phyloP scores from a whole-genome alignment of 148 eudicot species.

The Rhododendron griersonianum region DNA sequence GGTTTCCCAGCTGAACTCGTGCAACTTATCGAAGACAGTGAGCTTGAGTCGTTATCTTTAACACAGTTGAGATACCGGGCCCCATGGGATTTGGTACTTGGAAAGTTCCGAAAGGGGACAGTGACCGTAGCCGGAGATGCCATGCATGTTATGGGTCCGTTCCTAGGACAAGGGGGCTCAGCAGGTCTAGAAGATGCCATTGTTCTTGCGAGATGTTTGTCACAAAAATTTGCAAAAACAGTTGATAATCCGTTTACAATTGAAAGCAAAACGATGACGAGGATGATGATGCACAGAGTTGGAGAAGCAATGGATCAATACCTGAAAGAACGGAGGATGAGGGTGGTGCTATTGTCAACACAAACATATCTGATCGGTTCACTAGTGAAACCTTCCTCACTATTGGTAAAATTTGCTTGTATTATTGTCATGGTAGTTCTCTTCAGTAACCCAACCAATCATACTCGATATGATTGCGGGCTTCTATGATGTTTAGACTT shows the following conservation, averaged over 20 bases:
- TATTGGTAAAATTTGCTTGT: constrained; percentile 21
- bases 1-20: constrained; percentile 28
- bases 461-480: constrained; percentile 39
- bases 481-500: neutral
- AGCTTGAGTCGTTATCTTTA: constrained; percentile 32
- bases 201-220: too few species aligned
- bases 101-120: constrained; percentile 28
- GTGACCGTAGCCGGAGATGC: constrained; percentile 20
- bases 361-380: constrained; percentile 29
- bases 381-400: constrained; percentile 17
- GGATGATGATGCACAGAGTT: neutral
- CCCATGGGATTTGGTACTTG: neutral
- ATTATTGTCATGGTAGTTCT: constrained; percentile 22
- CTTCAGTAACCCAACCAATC: constrained; percentile 21
- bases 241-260: constrained; percentile 1
- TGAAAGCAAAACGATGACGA: neutral
- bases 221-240: too few species aligned
- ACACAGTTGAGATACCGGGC: constrained; percentile 10
- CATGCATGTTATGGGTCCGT: too few species aligned
- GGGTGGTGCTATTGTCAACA: constrained; percentile 32
- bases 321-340: constrained; percentile 34
- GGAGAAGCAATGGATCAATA: constrained; percentile 44
- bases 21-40: constrained; percentile 29
- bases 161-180: too few species aligned
- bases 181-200: too few species aligned